Percentiles rank a stretch among this genome's conserved stretches.
Evolutionary conservation across 345 rosid genomes (phyloP).

Genomic region (Bretschneidera sinensis): DNA sequence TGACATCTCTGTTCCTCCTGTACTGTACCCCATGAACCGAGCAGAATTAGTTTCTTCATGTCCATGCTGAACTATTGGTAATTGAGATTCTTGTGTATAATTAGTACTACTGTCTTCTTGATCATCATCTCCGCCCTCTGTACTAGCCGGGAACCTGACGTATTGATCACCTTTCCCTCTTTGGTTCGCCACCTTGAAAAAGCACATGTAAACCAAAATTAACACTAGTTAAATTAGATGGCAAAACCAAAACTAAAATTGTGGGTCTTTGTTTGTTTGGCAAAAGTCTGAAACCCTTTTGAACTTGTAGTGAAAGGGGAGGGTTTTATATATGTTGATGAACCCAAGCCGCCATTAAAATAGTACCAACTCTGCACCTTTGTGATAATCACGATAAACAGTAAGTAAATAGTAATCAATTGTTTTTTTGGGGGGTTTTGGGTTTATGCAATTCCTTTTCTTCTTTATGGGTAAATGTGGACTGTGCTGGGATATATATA

Average conservation of each 20-base stretch:
- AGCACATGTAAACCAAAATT: slow-evolving; percentile 20
- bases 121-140: slow-evolving; percentile 14
- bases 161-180: slow-evolving; percentile 16
- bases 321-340: no score
- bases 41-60: background rate
- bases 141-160: slow-evolving; percentile 12
- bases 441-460: no score
- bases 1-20: slow-evolving; percentile 49
- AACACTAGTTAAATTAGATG: background rate
- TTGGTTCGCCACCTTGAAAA: slow-evolving; percentile 39
- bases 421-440: no score
- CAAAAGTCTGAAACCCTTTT: background rate
- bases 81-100: slow-evolving; percentile 8
- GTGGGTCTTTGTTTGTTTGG: background rate
- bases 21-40: slow-evolving; percentile 22
- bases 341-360: no score
- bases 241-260: background rate
- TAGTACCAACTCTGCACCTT: no score
- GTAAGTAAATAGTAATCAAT: no score
- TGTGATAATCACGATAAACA: no score
- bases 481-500: no score
- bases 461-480: no score
- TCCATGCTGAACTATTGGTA: background rate
- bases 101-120: slow-evolving; percentile 13
- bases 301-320: background rate